Base-by-base conservation (phyloP, 306 rosid species). In the Heteromeles arbutifolia region DNA sequence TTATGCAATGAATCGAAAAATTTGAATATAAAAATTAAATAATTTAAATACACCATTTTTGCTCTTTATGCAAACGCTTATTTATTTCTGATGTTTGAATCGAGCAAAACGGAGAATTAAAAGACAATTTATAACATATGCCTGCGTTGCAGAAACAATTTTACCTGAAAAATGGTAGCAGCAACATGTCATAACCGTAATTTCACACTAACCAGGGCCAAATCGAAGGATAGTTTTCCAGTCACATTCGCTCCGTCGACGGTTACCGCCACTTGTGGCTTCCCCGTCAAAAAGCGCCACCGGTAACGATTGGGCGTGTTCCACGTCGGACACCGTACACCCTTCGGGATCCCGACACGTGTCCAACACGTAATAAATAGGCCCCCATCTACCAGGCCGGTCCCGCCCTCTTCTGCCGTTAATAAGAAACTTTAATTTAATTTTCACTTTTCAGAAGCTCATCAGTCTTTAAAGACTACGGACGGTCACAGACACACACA, bases 321-420 rank as follows among this genome's bases (percentile, higher is more conserved):
- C 81, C 91, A 86, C 88, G 70, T 81, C 1, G 79, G 86, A 75
- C 14, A 43, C 3, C 0, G 17, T 32, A 17, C 41, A 28, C 84
- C 67, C 18, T 66, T 41, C 21, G 71, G 63, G 63, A 54, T 65
- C 7, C 0, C 4, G 77, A 79, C 94, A 92, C 90, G 89, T 86
- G 91, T 81, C 58, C 32, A 1, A n/a, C 1, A 69, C 57, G 59
- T 56, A 65, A 84, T 87, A 79, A 68, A 87, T 79, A 56, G 74
- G 63, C 25, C 72, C 50, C 74, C 85, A 69, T 71, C 91, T 70
- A 86, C 87, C 86, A 45, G 34, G 67, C 69, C 64, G 82, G 79
- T 54, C 85, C 86, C 76, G 67, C 75, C 69, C 80, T 8, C 0
- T 12, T 10, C 62, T 83, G 80, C 97, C 89, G 95, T 90, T 87